Percentiles rank a stretch among this genome's conserved stretches.
phyloP scores from a whole-genome alignment of 768 basidiomycete genomes.

The Dacryopinax primogenitus region DNA sequence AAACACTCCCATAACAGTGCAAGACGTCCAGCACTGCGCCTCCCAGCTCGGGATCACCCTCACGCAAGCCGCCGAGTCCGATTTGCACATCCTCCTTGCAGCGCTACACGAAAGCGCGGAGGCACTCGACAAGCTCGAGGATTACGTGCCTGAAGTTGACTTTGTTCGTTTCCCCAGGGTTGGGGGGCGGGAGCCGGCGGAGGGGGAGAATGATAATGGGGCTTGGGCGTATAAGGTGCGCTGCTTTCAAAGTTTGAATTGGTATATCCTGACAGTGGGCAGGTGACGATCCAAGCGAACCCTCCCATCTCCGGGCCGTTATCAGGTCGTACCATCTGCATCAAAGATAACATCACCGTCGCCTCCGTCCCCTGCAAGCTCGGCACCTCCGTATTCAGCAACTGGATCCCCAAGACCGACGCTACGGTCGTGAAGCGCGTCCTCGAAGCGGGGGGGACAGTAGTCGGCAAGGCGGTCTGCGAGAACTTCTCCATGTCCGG shows the following conservation, averaged over 20 bases:
- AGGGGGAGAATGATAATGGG: neutral
- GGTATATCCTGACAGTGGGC: neutral
- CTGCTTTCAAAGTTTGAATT: neutral
- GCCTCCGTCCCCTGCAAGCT: slow-evolving; percentile 34
- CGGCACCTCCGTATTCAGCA: slow-evolving; percentile 31
- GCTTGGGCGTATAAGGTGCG: neutral
- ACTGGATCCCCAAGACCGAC: slow-evolving; percentile 29
- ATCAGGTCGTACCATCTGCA: slow-evolving; percentile 30
- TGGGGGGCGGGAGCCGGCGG: neutral
- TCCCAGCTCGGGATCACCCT: neutral
- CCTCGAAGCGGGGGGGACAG: slow-evolving; percentile 32
- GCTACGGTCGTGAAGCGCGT: slow-evolving; percentile 36
- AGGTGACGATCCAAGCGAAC: neutral
- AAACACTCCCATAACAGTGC: neutral
- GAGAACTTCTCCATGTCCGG: slow-evolving; percentile 31
- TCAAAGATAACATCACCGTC: slow-evolving; percentile 34
- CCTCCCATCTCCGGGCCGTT: slow-evolving; percentile 22
- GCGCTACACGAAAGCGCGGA: neutral
- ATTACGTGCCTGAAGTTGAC: neutral
- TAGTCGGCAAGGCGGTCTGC: slow-evolving; percentile 32
- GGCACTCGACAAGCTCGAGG: neutral
- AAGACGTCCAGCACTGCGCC: neutral
- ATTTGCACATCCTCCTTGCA: neutral
- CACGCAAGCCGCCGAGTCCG: neutral
- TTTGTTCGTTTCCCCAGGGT: neutral